These are phyloP conservation scores for Cenchrus americanus DNA, from an alignment of 176 grass and related monocot genomes.

Conservation along the genomic window DNA sequence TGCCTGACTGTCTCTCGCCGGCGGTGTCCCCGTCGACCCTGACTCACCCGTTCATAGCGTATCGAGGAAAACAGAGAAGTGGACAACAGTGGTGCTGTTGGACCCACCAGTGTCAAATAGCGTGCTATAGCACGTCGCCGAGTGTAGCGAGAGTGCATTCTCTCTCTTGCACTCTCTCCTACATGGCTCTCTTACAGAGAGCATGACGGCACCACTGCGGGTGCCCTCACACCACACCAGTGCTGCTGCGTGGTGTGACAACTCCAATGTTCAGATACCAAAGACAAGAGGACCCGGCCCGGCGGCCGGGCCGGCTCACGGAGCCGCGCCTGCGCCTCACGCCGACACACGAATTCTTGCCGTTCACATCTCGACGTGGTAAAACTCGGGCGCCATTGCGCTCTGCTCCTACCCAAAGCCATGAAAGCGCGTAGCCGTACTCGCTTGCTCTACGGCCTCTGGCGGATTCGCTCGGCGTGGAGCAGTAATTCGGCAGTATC, in stretches of 20 bases:
- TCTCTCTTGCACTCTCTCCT: too few relatives aligned
- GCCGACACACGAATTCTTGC: conserved; percentile 37
- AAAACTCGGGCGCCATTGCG: background rate
- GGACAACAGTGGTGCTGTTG: too few relatives aligned
- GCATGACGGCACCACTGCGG: too few relatives aligned
- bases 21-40: too few relatives aligned
- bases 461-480: background rate
- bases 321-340: conserved; percentile 4
- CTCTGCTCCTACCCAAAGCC: background rate
- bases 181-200: too few relatives aligned
- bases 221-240: background rate
- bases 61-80: too few relatives aligned
- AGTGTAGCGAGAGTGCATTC: too few relatives aligned
- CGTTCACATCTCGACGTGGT: conserved; percentile 2
- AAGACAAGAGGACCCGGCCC: background rate
- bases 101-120: too few relatives aligned
- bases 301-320: too few relatives aligned
- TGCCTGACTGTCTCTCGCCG: too few relatives aligned
- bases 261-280: background rate
- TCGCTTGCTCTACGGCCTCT: background rate
- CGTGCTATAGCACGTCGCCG: too few relatives aligned
- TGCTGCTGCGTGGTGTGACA: background rate
- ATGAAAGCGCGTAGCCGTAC: conserved; percentile 18
- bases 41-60: too few relatives aligned
- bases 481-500: background rate